phyloP scores from a whole-genome alignment of 1,139 yeast species.

The Sugiyamaella pinicola region DNA sequence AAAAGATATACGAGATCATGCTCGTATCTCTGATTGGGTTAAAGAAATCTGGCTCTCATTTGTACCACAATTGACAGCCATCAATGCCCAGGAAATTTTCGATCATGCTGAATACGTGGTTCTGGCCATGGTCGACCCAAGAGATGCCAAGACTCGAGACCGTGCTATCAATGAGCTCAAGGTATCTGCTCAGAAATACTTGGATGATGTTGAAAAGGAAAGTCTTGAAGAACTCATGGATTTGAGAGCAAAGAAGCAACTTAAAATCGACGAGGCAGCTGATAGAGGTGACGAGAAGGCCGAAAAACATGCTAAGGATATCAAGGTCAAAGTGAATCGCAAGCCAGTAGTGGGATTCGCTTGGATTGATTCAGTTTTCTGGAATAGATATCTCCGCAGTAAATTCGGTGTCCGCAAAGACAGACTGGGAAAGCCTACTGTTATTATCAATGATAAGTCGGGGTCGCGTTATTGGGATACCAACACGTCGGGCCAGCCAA shows the following conservation, averaged over 20 bases:
- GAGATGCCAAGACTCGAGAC: conserved; percentile 34
- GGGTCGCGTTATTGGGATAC: conserved; percentile 41
- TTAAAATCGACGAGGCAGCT: conserved; percentile 41
- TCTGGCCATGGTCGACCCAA: conserved; percentile 42
- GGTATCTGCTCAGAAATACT: conserved; percentile 39
- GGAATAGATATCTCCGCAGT: conserved; percentile 43
- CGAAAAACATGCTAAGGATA: conserved; percentile 38
- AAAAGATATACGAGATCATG: conserved; percentile 41
- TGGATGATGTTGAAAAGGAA: conserved; percentile 33
- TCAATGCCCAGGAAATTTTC: conserved; percentile 41
- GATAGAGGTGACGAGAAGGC: conserved; percentile 41
- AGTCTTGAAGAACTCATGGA: conserved; percentile 36
- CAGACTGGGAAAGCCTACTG: conserved; percentile 21
- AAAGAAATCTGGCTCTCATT: conserved; percentile 41
- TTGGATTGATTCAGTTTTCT: conserved; percentile 44
- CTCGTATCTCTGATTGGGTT: conserved; percentile 40
- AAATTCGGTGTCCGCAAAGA: conserved; percentile 38
- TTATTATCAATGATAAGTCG: conserved; percentile 39
- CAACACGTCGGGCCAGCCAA: conserved; percentile 33
- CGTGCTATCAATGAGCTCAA: conserved; percentile 38
- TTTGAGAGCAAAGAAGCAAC: conserved; percentile 41
- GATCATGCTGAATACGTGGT: conserved; percentile 39
- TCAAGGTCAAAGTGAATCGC: conserved; percentile 34
- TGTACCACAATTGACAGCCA: conserved; percentile 44
- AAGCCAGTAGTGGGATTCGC: conserved; percentile 42